A percentile compares a stretch with the other conserved stretches of the same genome.
Conservation (phyloP, 2,329 filamentous ascomycete genomes). For the Aspergillus sp. region DNA sequence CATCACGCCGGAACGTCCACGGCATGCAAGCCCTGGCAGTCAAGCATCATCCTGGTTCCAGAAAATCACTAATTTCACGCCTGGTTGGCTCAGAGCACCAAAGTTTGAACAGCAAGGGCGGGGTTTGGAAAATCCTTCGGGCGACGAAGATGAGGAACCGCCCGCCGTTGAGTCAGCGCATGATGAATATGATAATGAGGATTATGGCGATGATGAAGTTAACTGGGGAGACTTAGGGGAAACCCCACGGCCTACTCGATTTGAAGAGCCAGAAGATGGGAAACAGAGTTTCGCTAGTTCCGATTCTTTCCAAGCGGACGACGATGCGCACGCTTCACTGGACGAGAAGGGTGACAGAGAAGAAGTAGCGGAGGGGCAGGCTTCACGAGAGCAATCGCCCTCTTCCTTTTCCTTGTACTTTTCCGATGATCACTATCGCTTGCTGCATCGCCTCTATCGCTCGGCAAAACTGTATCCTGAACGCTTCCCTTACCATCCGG, state of each 20-base stretch:
- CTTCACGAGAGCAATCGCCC: slow-evolving; percentile 25
- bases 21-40: slow-evolving; percentile 17
- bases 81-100: slow-evolving; percentile 40
- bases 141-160: slow-evolving; percentile 22
- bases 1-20: slow-evolving; percentile 27
- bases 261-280: slow-evolving; percentile 7
- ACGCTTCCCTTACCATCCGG: slow-evolving; percentile 40
- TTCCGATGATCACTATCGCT: slow-evolving; percentile 44
- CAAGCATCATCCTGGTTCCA: slow-evolving; percentile 42
- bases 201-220: slow-evolving; percentile 7
- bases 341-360: slow-evolving; percentile 8
- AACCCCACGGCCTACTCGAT: slow-evolving; percentile 12
- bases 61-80: slow-evolving; percentile 37
- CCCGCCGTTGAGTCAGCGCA: slow-evolving; percentile 8
- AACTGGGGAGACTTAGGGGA: slow-evolving; percentile 20
- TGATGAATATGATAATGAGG: neutral
- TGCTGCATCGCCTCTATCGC: slow-evolving; percentile 43
- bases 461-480: slow-evolving; percentile 42
- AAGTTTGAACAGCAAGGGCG: slow-evolving; percentile 17
- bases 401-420: slow-evolving; percentile 44
- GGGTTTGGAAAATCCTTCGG: slow-evolving; percentile 14
- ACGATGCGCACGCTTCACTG: slow-evolving; percentile 13
- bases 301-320: slow-evolving; percentile 10
- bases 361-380: slow-evolving; percentile 16
- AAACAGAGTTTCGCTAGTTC: slow-evolving; percentile 10